Conservation (phyloP, 2,329 filamentous ascomycete species). For the Colletotrichum limetticola region DNA sequence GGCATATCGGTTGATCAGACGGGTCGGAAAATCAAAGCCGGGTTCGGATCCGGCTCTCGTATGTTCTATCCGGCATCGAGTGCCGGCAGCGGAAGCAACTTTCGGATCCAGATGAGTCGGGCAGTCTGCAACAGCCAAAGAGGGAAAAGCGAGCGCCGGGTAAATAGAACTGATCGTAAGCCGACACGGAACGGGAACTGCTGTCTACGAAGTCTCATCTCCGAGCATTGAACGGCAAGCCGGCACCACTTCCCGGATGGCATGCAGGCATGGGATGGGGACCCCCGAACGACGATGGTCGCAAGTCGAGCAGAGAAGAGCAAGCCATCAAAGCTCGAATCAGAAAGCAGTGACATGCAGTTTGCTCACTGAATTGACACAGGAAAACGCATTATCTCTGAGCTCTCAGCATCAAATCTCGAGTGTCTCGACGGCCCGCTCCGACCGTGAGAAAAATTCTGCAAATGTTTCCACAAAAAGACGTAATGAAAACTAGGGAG, state of each 20-base stretch:
- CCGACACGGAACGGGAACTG: constrained; percentile 16
- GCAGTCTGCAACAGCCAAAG: neutral
- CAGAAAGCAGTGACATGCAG: neutral
- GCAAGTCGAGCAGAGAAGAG: no score
- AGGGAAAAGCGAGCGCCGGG: neutral
- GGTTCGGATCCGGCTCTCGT: neutral
- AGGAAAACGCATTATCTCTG: neutral
- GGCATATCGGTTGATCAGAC: no score
- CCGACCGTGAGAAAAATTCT: constrained; percentile 25
- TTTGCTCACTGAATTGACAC: neutral
- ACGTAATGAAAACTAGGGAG: constrained; percentile 32
- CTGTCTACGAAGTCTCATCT: neutral
- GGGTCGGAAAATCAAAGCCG: neutral
- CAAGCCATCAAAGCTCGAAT: no score
- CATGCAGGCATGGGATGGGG: neutral
- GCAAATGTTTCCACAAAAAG: constrained; percentile 25
- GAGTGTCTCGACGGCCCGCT: constrained; percentile 19
- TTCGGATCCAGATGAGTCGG: neutral
- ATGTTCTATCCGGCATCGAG: no score
- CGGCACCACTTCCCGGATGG: neutral
- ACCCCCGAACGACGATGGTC: neutral
- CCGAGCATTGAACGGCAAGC: neutral
- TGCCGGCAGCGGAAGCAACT: neutral
- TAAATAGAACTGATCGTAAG: neutral
- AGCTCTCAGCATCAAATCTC: neutral